phyloP scores from a whole-genome alignment of 108 stramenopile genomes.

The Licmophora abbreviata region DNA sequence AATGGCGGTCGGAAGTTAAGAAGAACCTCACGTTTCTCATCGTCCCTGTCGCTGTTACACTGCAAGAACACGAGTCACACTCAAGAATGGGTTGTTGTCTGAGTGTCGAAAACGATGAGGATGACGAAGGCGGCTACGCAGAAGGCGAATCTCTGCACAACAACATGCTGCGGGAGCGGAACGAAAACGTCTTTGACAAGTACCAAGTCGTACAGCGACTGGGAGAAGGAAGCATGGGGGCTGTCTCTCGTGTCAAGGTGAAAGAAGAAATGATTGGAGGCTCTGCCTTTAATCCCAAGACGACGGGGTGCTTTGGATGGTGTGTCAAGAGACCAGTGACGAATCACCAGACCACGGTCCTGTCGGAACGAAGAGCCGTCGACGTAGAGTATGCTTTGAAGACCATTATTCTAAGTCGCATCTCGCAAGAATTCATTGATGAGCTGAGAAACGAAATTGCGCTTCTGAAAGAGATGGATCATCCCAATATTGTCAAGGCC shows the following conservation, averaged over 20 bases:
- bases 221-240: constrained; percentile 72
- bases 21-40: too few species aligned
- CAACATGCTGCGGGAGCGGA: constrained; percentile 23
- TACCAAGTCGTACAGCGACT: constrained; percentile 42
- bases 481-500: constrained; percentile 91
- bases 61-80: too few species aligned
- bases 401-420: constrained; percentile 48
- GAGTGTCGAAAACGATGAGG: too few species aligned
- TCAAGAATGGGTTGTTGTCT: too few species aligned
- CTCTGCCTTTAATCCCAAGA: constrained; percentile 14
- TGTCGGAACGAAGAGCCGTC: neutral
- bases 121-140: too few species aligned
- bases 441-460: constrained; percentile 66
- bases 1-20: too few species aligned
- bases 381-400: constrained; percentile 47
- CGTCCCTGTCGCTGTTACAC: too few species aligned
- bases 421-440: constrained; percentile 20
- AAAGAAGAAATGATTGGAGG: constrained; percentile 45
- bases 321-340: constrained; percentile 1
- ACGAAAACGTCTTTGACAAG: constrained; percentile 38
- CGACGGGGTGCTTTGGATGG: neutral
- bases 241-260: constrained; percentile 45
- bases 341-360: constrained; percentile 7
- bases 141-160: too few species aligned
- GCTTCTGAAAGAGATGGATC: constrained; percentile 34